Conservation (phyloP, 352 stramenopile genomes). For the Phytophthora brassicae region DNA sequence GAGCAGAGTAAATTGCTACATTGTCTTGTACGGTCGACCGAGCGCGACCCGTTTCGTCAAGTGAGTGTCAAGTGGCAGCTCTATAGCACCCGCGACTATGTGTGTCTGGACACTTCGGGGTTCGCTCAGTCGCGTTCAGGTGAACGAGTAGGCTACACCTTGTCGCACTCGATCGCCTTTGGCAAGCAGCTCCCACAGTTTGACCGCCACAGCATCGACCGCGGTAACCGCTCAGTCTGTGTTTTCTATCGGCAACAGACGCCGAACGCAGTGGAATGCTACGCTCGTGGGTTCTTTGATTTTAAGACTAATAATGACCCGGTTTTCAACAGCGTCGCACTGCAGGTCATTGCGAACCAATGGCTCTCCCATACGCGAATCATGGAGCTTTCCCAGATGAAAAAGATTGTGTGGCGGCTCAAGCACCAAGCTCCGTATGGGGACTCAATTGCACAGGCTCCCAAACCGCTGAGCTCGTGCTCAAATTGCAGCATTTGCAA, state of each 20-base stretch:
- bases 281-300: conserved; percentile 35
- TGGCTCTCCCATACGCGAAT: conserved; percentile 20
- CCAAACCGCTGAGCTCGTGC: conserved; percentile 7
- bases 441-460: background rate
- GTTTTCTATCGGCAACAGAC: conserved; percentile 30
- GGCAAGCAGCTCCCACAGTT: conserved; percentile 26
- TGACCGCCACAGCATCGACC: conserved; percentile 19
- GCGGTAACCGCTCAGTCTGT: conserved; percentile 33
- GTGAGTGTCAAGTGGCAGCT: conserved; percentile 31
- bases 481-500: conserved; percentile 24
- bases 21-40: conserved; percentile 22
- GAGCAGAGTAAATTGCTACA: conserved; percentile 28
- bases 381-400: conserved; percentile 27
- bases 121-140: conserved; percentile 10
- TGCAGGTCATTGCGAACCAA: conserved; percentile 25
- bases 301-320: conserved; percentile 17
- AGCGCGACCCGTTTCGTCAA: conserved; percentile 27
- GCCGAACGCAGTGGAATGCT: conserved; percentile 31
- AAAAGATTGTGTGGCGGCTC: conserved; percentile 30
- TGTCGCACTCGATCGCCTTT: conserved; percentile 41
- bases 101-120: conserved; percentile 30
- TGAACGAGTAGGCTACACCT: conserved; percentile 35
- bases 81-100: conserved; percentile 20
- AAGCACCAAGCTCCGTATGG: conserved; percentile 21
- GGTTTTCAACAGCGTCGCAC: conserved; percentile 8